Percentiles rank a stretch among this genome's conserved stretches.
Conservation (phyloP, 2,329 filamentous ascomycete species). For the Zymoseptoria ardabiliae region DNA sequence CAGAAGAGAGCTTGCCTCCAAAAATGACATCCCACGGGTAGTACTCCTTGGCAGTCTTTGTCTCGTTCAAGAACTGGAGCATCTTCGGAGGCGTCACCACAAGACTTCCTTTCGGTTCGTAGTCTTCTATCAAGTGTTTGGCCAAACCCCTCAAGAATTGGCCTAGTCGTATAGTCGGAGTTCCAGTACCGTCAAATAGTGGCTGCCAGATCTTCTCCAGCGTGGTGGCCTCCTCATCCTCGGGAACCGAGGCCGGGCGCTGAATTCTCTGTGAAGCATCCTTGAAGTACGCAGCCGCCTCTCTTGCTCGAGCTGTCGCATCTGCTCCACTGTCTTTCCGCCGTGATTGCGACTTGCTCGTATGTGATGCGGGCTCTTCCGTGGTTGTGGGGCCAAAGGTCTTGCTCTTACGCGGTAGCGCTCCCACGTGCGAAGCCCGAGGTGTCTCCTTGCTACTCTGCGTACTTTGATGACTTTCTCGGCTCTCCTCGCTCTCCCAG, state of each 20-base stretch:
- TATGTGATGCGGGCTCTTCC: conserved; percentile 3
- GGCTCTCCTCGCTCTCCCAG: conserved; percentile 15
- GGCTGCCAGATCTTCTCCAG: conserved; percentile 69
- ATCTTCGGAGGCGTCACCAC: conserved; percentile 73
- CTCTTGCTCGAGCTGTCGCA: conserved; percentile 5
- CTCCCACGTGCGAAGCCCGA: conserved; percentile 12
- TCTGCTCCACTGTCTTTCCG: conserved; percentile 13
- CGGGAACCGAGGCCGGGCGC: conserved; percentile 5
- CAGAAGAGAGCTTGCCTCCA: conserved; percentile 35
- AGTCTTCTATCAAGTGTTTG: conserved; percentile 64
- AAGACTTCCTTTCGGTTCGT: conserved; percentile 57
- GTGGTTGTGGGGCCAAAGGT: conserved; percentile 7
- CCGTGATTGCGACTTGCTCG: not conserved
- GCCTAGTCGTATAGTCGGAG: conserved; percentile 59
- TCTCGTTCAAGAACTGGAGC: conserved; percentile 62
- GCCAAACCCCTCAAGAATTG: conserved; percentile 69
- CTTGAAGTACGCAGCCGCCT: conserved; percentile 4
- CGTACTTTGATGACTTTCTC: conserved; percentile 14
- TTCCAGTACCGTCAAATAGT: conserved; percentile 61
- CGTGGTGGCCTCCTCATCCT: conserved; percentile 46
- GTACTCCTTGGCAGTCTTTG: conserved; percentile 55
- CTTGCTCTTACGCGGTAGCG: conserved; percentile 11
- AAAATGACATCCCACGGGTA: conserved; percentile 55
- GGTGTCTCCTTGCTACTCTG: conserved; percentile 15
- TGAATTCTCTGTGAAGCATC: not conserved